phyloP scores from a whole-genome alignment of 306 rosid genomes.

The Chamaecrista fasciculata region DNA sequence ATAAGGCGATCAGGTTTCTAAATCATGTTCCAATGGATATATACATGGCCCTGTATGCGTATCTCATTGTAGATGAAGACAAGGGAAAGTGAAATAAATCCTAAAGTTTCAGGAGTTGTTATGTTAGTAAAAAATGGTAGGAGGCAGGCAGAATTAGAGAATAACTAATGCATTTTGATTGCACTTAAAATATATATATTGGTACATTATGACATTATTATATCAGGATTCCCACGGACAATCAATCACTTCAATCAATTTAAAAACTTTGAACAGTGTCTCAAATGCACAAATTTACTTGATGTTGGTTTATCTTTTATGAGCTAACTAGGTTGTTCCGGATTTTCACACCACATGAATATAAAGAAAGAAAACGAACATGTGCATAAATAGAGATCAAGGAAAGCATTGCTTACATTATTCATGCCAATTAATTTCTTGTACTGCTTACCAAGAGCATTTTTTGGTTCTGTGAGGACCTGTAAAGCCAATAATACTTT shows the following conservation, averaged over 20 bases:
- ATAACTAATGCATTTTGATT: background rate
- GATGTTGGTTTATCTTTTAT: background rate
- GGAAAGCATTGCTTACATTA: conserved; percentile 52
- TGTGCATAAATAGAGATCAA: background rate
- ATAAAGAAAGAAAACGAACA: background rate
- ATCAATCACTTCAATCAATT: conserved; percentile 1
- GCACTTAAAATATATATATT: too few relatives aligned
- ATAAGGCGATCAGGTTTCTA: background rate
- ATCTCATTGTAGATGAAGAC: background rate
- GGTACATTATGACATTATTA: background rate
- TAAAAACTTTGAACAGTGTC: background rate
- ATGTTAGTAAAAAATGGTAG: background rate
- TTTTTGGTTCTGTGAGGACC: conserved; percentile 92
- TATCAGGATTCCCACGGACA: background rate
- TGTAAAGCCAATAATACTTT: conserved; percentile 37
- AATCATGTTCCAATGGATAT: background rate
- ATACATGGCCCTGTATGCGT: background rate
- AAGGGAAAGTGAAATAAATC: background rate
- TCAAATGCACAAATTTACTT: background rate
- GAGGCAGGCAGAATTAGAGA: background rate
- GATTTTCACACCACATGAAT: background rate
- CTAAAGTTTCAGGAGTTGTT: background rate
- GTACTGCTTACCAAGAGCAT: conserved; percentile 95
- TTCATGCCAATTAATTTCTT: conserved; percentile 88
- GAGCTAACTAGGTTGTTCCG: background rate